Percentiles rank a stretch among this genome's conserved stretches.
These are phyloP conservation scores for Nicotiana benthamiana DNA, from an alignment of 257 asterid species.

Conservation along the genomic window DNA sequence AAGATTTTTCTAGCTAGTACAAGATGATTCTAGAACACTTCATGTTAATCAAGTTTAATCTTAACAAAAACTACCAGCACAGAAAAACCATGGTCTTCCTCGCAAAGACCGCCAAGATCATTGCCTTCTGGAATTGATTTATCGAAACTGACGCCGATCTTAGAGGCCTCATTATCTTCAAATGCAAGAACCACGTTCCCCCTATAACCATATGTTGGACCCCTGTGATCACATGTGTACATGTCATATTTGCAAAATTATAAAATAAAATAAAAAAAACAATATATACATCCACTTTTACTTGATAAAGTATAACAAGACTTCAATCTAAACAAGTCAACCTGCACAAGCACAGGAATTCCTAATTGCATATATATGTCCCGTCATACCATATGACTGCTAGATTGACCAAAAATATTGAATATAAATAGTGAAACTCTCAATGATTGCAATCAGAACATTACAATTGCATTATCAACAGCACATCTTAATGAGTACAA, in stretches of 20 bases:
- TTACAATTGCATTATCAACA: background rate
- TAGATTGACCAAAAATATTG: background rate
- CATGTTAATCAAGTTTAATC: too few species aligned
- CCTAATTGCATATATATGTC: background rate
- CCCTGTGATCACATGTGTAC: slow-evolving; percentile 33
- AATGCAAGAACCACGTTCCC: slow-evolving; percentile 86
- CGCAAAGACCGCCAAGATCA: slow-evolving; percentile 92
- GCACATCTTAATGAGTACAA: background rate
- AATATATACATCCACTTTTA: background rate
- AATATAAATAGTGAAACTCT: background rate
- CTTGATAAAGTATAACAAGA: background rate
- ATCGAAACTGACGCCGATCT: slow-evolving; percentile 92
- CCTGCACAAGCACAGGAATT: background rate
- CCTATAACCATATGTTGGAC: slow-evolving; percentile 60
- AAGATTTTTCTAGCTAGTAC: too few species aligned
- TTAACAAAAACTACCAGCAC: slow-evolving; percentile 81
- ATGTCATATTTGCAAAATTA: background rate
- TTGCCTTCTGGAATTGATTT: slow-evolving; percentile 69
- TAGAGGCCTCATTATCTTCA: slow-evolving; percentile 80
- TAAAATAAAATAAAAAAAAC: background rate
- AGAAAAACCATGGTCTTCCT: slow-evolving; percentile 82
- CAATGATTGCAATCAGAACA: background rate
- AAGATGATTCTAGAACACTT: too few species aligned
- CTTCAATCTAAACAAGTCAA: background rate
- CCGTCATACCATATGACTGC: background rate